Percentiles rank a stretch among this genome's conserved stretches.
Evolutionary conservation across 2,329 filamentous ascomycete species (phyloP).

Genomic region (Botryosphaeria agaves): DNA sequence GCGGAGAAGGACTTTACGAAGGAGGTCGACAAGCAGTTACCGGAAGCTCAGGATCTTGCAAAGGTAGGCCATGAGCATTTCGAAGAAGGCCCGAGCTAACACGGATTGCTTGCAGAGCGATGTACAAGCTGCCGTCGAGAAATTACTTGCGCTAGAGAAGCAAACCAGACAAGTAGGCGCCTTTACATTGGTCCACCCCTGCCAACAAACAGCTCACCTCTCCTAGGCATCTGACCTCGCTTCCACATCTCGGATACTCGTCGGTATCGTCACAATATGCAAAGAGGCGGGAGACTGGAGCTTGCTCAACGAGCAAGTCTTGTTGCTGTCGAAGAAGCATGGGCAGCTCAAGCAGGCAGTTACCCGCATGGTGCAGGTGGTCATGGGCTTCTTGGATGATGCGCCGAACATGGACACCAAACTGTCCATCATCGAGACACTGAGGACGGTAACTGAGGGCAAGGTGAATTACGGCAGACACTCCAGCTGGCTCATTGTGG

Average conservation of each 20-base stretch:
- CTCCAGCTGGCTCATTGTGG: neutral
- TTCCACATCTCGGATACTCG: constrained; percentile 76
- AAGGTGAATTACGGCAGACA: constrained; percentile 38
- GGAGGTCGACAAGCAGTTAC: constrained; percentile 81
- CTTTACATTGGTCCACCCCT: constrained; percentile 3
- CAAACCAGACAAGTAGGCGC: constrained; percentile 75
- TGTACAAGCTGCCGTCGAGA: constrained; percentile 78
- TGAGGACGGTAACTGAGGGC: constrained; percentile 92
- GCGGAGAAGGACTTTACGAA: constrained; percentile 98
- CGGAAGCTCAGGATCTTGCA: constrained; percentile 77
- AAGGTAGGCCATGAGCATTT: constrained; percentile 44
- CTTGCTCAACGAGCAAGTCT: constrained; percentile 88
- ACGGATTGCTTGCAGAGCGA: constrained; percentile 50
- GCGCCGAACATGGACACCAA: constrained; percentile 77
- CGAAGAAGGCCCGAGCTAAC: too few relatives aligned
- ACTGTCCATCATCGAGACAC: constrained; percentile 80
- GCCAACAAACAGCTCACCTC: constrained; percentile 9
- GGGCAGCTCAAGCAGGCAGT: constrained; percentile 97
- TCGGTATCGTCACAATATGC: constrained; percentile 83
- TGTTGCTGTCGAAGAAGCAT: constrained; percentile 97
- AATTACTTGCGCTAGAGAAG: constrained; percentile 83
- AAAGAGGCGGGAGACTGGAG: constrained; percentile 88
- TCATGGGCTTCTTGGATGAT: constrained; percentile 80
- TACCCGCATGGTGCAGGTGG: constrained; percentile 96
- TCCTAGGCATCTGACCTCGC: constrained; percentile 79